Evolutionary conservation across 116 monocot genomes (phyloP), one percentile per base, ranked within the genome.

Genomic region (Thalassia testudinum): DNA sequence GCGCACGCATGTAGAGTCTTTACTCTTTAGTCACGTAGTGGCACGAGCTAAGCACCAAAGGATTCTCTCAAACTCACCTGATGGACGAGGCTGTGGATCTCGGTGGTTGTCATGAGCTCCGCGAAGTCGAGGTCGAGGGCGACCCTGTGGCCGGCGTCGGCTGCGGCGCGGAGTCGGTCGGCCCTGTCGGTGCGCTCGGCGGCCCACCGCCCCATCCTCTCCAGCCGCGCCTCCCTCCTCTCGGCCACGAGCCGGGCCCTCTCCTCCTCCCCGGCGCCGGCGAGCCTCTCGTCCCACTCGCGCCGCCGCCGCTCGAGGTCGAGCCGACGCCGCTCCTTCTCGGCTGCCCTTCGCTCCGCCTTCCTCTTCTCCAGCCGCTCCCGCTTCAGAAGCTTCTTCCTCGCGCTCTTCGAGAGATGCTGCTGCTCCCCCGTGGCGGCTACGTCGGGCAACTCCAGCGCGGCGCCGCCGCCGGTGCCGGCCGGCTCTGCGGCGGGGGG

Each of bases 51-150:
- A n/a, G n/a, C n/a, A n/a, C n/a, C n/a, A n/a, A n/a, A n/a, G n/a
- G n/a, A n/a, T n/a, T n/a, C n/a, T n/a, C n/a, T n/a, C n/a, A n/a
- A n/a, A n/a, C n/a, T 44, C 61, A 95, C 95, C 84, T 88, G 95
- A 27, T 88, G 95, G 0, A 69, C 81, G 28, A 95, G 78, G 58
- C 88, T 88, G 18, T 81, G 78, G 55, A 95, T 79, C 75, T 95
- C 95, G 60, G 47, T 71, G 18, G 68, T 29, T 16, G 65, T 71
- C 95, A 95, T 95, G 22, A 84, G 75, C 28, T 78, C 57, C 0
- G 62, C 75, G 59, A 84, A 95, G 44, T 87, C 85, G 50, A 87
- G 73, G 47, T 95, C 95, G 24, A 95, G 16, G 12, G 81, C 87
- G 5, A 95, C 54, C 62, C 81, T 81, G 52, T 78, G 88, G 17